Evolutionary conservation across 306 rosid genomes (phyloP).

Genomic region (Corylus avellana): DNA sequence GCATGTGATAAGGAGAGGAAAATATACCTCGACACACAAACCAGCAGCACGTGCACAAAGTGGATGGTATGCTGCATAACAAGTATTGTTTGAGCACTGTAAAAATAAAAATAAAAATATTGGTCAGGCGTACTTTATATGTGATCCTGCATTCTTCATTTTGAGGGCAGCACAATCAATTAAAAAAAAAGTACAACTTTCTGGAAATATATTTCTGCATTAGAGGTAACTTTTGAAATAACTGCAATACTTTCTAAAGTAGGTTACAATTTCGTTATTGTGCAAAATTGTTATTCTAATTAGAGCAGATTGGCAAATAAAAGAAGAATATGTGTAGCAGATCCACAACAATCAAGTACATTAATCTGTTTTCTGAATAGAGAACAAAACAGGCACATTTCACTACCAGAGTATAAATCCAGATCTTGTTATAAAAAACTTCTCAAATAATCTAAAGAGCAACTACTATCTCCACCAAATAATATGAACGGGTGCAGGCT

Average conservation of each 20-base stretch:
- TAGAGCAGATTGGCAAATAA: background rate
- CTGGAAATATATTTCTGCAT: background rate
- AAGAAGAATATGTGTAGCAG: background rate
- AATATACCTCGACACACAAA: slow-evolving; percentile 93
- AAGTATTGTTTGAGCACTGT: slow-evolving; percentile 91
- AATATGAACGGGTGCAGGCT: background rate
- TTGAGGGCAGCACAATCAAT: background rate
- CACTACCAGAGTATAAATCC: background rate
- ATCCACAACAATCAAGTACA: background rate
- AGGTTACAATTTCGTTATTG: background rate
- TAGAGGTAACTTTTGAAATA: background rate
- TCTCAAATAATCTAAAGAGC: background rate
- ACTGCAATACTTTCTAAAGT: background rate
- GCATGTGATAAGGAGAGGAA: slow-evolving; percentile 10
- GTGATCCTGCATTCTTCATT: background rate
- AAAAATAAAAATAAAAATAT: background rate
- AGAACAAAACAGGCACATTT: background rate
- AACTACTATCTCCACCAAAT: background rate
- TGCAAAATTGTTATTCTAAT: background rate
- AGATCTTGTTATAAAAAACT: background rate
- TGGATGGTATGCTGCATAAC: slow-evolving; percentile 96
- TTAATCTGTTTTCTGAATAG: background rate
- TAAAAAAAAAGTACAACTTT: background rate
- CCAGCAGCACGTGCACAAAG: slow-evolving; percentile 99
- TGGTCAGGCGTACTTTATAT: background rate